A percentile compares a stretch with the other conserved stretches of the same genome.
Conservation (phyloP, 225 moss, liverwort and hornwort genomes). For the Bryum argenteum region DNA sequence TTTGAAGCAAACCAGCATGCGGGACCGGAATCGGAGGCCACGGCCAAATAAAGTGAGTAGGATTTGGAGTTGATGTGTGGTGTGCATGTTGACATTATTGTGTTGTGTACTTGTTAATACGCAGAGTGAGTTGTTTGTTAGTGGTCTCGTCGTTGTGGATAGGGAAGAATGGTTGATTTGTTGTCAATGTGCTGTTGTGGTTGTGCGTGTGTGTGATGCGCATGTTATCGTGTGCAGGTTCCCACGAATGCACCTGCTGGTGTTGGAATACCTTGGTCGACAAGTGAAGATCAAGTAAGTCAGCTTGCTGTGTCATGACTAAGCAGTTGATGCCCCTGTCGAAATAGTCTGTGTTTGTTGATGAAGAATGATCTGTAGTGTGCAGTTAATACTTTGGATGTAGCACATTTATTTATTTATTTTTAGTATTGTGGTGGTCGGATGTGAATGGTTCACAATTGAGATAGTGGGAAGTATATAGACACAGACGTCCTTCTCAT, state of each 20-base stretch:
- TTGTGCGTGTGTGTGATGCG: neutral
- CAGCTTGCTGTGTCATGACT: neutral
- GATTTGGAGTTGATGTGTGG: too few species aligned
- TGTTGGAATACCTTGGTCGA: slow-evolving; percentile 81
- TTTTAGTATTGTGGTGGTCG: neutral
- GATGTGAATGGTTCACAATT: neutral
- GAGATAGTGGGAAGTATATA: neutral
- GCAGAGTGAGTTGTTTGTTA: neutral
- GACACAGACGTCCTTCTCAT: neutral
- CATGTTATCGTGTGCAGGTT: slow-evolving; percentile 50
- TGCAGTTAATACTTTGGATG: neutral
- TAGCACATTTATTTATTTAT: neutral
- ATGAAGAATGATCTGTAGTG: too few species aligned
- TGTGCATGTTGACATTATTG: neutral
- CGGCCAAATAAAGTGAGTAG: slow-evolving; percentile 68
- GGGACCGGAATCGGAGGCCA: slow-evolving; percentile 75
- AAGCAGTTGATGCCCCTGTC: neutral
- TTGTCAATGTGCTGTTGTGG: neutral
- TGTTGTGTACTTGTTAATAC: too few species aligned
- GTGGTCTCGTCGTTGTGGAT: neutral
- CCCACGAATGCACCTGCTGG: slow-evolving; percentile 53
- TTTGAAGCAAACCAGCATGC: slow-evolving; percentile 73
- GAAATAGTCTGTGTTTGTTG: neutral
- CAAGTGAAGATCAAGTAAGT: slow-evolving; percentile 79
- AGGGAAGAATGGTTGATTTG: neutral